These are phyloP conservation scores for Marasmius oreades DNA, from an alignment of 1,284 basidiomycete species.

Conservation along the genomic window DNA sequence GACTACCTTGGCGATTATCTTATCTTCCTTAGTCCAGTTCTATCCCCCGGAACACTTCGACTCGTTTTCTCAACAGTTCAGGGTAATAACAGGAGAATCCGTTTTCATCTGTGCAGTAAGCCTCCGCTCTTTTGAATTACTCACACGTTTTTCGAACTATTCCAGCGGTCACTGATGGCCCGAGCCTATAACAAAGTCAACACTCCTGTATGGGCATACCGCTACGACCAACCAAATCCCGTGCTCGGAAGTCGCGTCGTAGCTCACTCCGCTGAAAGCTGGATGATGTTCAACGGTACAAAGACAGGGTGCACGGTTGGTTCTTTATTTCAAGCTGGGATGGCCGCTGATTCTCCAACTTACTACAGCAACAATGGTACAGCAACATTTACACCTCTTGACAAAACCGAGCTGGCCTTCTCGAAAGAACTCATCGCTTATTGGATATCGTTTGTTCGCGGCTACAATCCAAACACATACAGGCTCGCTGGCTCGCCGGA, in stretches of 20 bases:
- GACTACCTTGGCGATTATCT: conserved; percentile 3
- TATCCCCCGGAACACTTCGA: conserved; percentile 38
- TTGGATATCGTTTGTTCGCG: conserved; percentile 57
- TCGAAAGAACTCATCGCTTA: conserved; percentile 54
- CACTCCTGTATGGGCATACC: conserved; percentile 7
- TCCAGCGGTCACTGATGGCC: conserved; percentile 45
- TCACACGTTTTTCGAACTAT: neutral
- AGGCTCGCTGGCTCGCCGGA: conserved; percentile 43
- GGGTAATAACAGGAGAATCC: conserved; percentile 45
- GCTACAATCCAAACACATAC: conserved; percentile 45
- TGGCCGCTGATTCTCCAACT: neutral
- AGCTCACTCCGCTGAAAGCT: conserved; percentile 53
- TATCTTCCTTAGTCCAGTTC: neutral
- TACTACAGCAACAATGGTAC: conserved; percentile 47
- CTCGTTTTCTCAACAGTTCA: conserved; percentile 34
- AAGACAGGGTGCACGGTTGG: conserved; percentile 44
- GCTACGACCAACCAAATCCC: conserved; percentile 47
- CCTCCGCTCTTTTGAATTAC: conserved; percentile 2
- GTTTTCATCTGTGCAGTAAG: conserved; percentile 48
- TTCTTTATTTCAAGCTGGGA: neutral
- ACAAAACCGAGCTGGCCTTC: conserved; percentile 40
- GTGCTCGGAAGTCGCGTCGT: conserved; percentile 32
- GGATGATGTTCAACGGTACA: conserved; percentile 60
- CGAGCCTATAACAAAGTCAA: conserved; percentile 29
- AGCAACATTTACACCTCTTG: conserved; percentile 35